Conservation (phyloP, 139 green algal genomes). For the Dunaliella sp. region DNA sequence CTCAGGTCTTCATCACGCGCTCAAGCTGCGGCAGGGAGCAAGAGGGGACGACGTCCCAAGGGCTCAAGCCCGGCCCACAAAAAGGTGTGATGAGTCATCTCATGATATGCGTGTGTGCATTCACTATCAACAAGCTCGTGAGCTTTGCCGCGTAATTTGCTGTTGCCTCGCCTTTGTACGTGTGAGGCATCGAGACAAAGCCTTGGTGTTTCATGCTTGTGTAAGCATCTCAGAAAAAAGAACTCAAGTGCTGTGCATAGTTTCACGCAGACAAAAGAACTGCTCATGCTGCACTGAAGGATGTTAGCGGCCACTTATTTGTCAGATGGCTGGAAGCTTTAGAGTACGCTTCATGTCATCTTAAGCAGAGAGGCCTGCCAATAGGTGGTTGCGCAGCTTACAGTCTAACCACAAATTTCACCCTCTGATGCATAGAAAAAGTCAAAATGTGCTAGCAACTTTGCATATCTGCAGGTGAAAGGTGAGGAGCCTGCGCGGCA, state of each 20-base stretch:
- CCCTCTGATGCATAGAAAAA: neutral
- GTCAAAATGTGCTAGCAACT: neutral
- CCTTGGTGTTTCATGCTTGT: neutral
- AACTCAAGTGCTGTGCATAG: neutral
- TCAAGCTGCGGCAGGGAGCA: neutral
- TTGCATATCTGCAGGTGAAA: neutral
- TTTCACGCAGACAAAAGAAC: neutral
- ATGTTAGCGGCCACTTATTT: too few species aligned
- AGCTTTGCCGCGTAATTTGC: neutral
- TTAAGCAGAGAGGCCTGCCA: neutral
- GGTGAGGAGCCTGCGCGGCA: neutral
- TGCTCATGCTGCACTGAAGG: too few species aligned
- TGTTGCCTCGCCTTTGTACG: too few species aligned
- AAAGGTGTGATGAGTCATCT: neutral
- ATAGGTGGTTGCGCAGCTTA: neutral
- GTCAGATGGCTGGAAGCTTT: too few species aligned
- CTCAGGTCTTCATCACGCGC: neutral
- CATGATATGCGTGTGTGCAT: neutral
- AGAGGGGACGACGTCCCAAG: neutral
- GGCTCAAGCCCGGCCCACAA: neutral
- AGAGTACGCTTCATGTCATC: too few species aligned
- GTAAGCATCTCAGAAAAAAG: neutral
- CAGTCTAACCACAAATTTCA: neutral
- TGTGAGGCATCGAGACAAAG: neutral
- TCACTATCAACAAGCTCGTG: too few species aligned